These are phyloP conservation scores for Geosmithia flava DNA, from an alignment of 2,329 filamentous ascomycete genomes.

Conservation along the genomic window DNA sequence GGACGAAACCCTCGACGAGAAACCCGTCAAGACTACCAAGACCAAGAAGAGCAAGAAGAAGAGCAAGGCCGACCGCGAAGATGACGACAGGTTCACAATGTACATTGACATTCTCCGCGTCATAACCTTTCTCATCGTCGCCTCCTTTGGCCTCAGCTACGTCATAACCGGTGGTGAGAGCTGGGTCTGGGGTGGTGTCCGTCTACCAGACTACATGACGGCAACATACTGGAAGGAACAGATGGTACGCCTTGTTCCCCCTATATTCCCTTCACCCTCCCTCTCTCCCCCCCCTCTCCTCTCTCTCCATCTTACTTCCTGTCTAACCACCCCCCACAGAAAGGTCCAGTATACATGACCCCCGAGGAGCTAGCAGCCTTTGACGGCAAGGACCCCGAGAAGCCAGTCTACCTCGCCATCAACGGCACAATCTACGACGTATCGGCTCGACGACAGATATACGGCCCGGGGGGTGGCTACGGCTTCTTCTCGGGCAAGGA, in stretches of 20 bases:
- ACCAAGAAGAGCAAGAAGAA: constrained; percentile 7
- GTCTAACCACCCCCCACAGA: constrained; percentile 18
- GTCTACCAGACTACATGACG: constrained; percentile 50
- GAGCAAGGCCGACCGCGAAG: constrained; percentile 27
- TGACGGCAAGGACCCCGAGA: constrained; percentile 62
- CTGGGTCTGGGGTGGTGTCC: constrained; percentile 51
- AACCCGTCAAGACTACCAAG: background rate
- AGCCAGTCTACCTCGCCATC: constrained; percentile 83
- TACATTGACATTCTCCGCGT: constrained; percentile 59
- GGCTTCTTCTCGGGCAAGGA: constrained; percentile 77
- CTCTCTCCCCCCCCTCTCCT: background rate
- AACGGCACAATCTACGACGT: constrained; percentile 84
- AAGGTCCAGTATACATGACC: constrained; percentile 57
- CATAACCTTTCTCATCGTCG: constrained; percentile 51
- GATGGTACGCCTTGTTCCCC: constrained; percentile 32
- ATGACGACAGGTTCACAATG: constrained; percentile 46
- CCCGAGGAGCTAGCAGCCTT: constrained; percentile 60
- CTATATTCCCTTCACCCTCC: background rate
- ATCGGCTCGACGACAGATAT: constrained; percentile 52
- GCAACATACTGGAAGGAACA: constrained; percentile 45
- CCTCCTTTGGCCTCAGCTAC: constrained; percentile 62
- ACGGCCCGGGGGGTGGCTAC: constrained; percentile 80
- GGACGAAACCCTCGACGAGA: constrained; percentile 3
- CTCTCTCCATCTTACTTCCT: too few relatives aligned
- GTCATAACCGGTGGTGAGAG: constrained; percentile 61